Base-by-base conservation (phyloP, 257 asterid genomes). In the Penstemon newberryi region DNA sequence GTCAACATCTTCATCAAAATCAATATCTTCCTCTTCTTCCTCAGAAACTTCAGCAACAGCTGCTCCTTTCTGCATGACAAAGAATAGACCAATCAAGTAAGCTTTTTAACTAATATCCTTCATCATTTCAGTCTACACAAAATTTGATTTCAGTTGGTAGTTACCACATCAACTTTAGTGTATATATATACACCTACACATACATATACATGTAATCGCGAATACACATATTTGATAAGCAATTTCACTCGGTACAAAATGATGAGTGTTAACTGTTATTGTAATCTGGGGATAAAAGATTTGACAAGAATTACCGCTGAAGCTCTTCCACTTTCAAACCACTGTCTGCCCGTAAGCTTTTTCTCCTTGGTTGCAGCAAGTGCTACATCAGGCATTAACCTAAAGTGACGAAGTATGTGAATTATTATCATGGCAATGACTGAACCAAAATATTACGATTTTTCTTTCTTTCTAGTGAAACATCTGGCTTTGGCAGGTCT, bases 381-480 rank as follows among this genome's bases (percentile, higher is more conserved):
- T 50, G 92, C 96, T n/a, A 96, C 82, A 79, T 94, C 96, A 42
- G 99, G 99, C 91, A 94, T 87, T 75, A 91, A 64, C 96, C 99
- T 94, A 68, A 77, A 67, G 73, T 12, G 43, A 77, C 36, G 49
- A 68, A 53, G 44, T 63, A 72, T 11, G 18, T 42, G 44, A 54
- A 63, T 55, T 33, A 51, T 64, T 43, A 53, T 4, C 47, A 60
- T 56, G 70, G 10, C 4, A 57, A 51, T 51, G 38, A 53, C 7
- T 51, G 53, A 46, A 63, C 45, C 46, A 63, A 51, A 39, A 50
- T 47, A 56, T 42, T 40, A 15, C 7, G 44, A 18, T 11, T 46
- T 64, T 65, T 38, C 76, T 25, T 68, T 65, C 37, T 52, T 33
- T 38, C 52, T 18, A 36, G 41, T 37, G 45, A 58, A 33, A 62